Conservation (phyloP, 2,329 filamentous ascomycete species). For the Ascosphaera aggregata region DNA sequence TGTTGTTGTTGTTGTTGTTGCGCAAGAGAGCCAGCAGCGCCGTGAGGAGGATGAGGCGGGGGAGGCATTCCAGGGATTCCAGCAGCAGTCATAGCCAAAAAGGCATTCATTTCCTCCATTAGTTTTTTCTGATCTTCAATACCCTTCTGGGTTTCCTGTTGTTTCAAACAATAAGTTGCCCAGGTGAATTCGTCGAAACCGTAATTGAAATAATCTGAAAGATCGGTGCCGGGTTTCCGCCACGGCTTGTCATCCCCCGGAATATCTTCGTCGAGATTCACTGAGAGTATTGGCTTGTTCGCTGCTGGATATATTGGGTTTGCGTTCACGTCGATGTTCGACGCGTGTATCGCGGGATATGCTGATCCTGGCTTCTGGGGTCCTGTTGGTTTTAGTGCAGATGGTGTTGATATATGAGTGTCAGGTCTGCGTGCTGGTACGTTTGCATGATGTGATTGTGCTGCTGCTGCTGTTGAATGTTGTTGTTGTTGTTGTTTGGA, state of each 20-base stretch:
- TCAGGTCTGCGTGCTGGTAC: too few relatives aligned
- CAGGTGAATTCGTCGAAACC: slow-evolving; percentile 98
- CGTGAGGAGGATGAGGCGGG: slow-evolving; percentile 11
- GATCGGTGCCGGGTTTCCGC: slow-evolving; percentile 81
- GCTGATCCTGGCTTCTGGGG: slow-evolving; percentile 32
- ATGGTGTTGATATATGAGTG: too few relatives aligned
- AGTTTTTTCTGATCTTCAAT: slow-evolving; percentile 59
- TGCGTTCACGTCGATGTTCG: slow-evolving; percentile 62
- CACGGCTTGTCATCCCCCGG: slow-evolving; percentile 75
- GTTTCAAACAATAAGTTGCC: slow-evolving; percentile 81
- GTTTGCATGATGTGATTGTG: too few relatives aligned
- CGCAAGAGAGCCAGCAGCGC: too few relatives aligned
- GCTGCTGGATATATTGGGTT: slow-evolving; percentile 53
- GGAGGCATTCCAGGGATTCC: slow-evolving; percentile 24
- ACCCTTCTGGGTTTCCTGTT: slow-evolving; percentile 54
- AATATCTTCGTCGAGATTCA: slow-evolving; percentile 51
- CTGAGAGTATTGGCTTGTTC: slow-evolving; percentile 60
- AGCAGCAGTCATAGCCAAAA: slow-evolving; percentile 25
- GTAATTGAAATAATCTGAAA: slow-evolving; percentile 98
- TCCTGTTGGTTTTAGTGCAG: slow-evolving; percentile 14
- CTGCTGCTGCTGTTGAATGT: too few relatives aligned
- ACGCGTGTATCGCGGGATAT: slow-evolving; percentile 47
- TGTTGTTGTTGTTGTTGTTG: too few relatives aligned
- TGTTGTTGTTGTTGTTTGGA: slow-evolving; percentile 10
- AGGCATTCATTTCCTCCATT: slow-evolving; percentile 35